These are phyloP conservation scores for Boletus sensibilis DNA, from an alignment of 768 basidiomycete species.

Conservation along the genomic window DNA sequence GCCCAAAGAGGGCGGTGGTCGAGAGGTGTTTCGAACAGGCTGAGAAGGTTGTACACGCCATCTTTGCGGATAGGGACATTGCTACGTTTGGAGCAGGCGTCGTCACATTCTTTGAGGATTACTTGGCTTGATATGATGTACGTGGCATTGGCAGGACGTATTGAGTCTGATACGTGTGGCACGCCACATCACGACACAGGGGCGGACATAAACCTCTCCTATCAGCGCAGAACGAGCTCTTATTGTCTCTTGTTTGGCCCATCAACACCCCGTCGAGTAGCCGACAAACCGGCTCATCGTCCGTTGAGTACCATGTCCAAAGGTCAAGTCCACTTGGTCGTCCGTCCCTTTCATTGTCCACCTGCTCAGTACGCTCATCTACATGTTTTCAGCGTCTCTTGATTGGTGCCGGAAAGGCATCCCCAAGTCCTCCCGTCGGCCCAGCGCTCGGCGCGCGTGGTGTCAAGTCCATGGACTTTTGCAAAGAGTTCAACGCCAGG, in stretches of 20 bases:
- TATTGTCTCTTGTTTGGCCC: conserved; percentile 26
- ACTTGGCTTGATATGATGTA: conserved; percentile 23
- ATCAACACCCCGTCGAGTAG: background rate
- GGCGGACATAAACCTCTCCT: background rate
- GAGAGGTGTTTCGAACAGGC: conserved; percentile 32
- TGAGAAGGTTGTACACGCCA: conserved; percentile 40
- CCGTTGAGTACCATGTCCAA: conserved; percentile 56
- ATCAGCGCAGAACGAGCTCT: background rate
- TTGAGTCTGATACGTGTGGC: conserved; percentile 11
- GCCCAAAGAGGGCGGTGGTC: conserved; percentile 37
- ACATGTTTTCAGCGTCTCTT: conserved; percentile 63
- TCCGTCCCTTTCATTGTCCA: conserved; percentile 39
- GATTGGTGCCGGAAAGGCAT: conserved; percentile 90
- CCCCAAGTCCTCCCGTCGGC: conserved; percentile 94
- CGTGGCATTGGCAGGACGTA: background rate
- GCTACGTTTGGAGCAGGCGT: conserved; percentile 40
- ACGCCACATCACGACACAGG: conserved; percentile 1
- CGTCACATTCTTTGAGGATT: conserved; percentile 40
- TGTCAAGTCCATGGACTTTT: conserved; percentile 99
- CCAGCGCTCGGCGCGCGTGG: conserved; percentile 97
- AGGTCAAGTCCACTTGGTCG: conserved; percentile 73
- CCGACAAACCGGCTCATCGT: background rate
- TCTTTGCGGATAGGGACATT: conserved; percentile 40
- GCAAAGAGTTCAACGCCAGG: conserved; percentile 99
- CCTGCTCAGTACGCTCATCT: conserved; percentile 11